These are phyloP conservation scores for Aspergillus japonicus DNA, from an alignment of 2,329 filamentous ascomycete genomes.

Conservation along the genomic window DNA sequence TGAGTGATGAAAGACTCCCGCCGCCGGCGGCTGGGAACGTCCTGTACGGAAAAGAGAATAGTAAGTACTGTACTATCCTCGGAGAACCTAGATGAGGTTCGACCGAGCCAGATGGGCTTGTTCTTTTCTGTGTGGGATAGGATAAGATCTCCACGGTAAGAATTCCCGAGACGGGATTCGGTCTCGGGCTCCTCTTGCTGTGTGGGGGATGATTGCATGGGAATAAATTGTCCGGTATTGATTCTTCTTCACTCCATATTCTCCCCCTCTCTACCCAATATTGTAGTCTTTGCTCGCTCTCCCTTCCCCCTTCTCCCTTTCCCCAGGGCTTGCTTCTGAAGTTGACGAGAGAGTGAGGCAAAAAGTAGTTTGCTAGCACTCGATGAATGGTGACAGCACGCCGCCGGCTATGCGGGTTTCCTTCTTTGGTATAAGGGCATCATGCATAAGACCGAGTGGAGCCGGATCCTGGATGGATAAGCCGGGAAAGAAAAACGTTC, in stretches of 20 bases:
- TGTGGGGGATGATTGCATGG: neutral
- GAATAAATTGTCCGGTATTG: neutral
- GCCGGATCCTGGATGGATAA: neutral
- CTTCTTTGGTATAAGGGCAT: conserved; percentile 1
- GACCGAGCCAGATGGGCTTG: conserved; percentile 3
- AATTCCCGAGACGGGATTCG: conserved; percentile 5
- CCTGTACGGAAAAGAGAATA: neutral
- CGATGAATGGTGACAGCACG: neutral
- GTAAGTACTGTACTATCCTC: neutral
- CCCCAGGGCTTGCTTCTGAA: neutral
- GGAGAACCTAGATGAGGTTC: neutral
- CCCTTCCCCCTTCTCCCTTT: neutral
- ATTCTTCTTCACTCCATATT: neutral
- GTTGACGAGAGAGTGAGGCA: neutral
- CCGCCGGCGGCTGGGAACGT: neutral
- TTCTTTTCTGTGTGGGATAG: neutral
- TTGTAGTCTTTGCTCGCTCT: neutral
- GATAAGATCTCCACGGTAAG: conserved; percentile 8
- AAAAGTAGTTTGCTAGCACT: neutral
- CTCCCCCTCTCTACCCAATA: neutral
- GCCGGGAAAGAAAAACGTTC: neutral
- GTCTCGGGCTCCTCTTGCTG: neutral
- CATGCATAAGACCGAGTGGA: conserved; percentile 1
- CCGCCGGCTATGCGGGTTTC: neutral
- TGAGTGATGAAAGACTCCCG: neutral